Conservation (phyloP, 768 basidiomycete species). For the Lactarius akahatsu region DNA sequence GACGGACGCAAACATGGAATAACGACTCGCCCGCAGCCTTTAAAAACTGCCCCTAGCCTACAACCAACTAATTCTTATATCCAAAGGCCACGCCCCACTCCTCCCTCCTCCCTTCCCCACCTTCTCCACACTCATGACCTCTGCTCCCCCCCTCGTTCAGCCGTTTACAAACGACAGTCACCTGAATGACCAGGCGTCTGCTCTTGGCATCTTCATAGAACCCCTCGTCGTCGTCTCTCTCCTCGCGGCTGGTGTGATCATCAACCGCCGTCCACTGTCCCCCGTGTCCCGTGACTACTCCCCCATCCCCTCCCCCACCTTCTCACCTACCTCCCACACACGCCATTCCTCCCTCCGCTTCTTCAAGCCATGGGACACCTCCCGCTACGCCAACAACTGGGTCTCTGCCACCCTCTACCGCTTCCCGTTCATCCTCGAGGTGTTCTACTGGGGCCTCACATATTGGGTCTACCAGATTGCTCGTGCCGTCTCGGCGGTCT, state of each 20-base stretch:
- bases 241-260: conserved; percentile 16
- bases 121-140: not conserved
- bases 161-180: conserved; percentile 5
- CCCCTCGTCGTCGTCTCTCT: conserved; percentile 20
- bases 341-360: not conserved
- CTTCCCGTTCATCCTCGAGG: conserved; percentile 23
- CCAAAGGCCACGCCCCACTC: not conserved
- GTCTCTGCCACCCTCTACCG: conserved; percentile 8
- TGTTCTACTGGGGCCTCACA: conserved; percentile 23
- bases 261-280: conserved; percentile 17
- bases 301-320: not conserved
- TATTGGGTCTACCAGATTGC: conserved; percentile 26
- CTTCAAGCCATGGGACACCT: conserved; percentile 18
- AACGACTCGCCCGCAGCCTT: not conserved
- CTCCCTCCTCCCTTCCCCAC: not conserved
- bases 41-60: not conserved
- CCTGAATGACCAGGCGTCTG: not conserved
- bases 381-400: conserved; percentile 19
- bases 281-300: conserved; percentile 1
- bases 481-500: conserved; percentile 14
- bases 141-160: conserved; percentile 15
- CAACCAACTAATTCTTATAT: not conserved
- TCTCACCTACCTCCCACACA: not conserved
- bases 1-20: not conserved
- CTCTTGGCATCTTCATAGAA: conserved; percentile 15